Base-by-base conservation (phyloP, 164 flowering plant genomes). In the Berberis vulgaris region DNA sequence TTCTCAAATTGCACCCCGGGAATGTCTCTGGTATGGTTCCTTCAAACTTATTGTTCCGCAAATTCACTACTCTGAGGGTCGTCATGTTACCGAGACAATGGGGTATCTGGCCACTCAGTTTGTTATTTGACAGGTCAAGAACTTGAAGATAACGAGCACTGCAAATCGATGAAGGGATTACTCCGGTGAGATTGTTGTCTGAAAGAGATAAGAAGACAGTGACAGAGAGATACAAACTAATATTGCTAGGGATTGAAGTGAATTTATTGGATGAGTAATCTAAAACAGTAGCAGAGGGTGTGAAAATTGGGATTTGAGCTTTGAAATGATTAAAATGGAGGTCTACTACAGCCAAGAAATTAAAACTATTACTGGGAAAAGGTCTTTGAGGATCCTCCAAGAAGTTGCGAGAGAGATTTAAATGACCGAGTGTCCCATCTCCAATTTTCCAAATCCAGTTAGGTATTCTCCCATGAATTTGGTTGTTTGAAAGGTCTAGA, bases 51-150 rank as follows among this genome's bases (percentile, higher is more conserved):
- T 89, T 87, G 3, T 41, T 57, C 60, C 76, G 58, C 0, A 89
- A 72, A 71, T 86, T 80, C 63, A 87, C 69, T 4, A 82, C 79
- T 7, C 65, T 69, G 9, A 83, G 78, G 10, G 6, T 50, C 26
- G 3, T 1, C 8, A 55, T 57, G 10, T 43, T 7, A 55, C 39
- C 11, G 9, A 89, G 42, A 57, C 97, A 89, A 0, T 7, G 0
- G 0, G 90, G 92, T 7, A 87, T 76, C 0, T 1, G 5, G 2
- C 88, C 84, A 44, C 41, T 64, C 43, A 89, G 70, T 1, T 6
- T 12, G 61, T 87, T 89, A n/a, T 65, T 40, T 0, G 94, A 86
- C 7, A 87, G 67, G 55, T 83, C 83, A 45, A 84, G 83, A 66
- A 79, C 81, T 61, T 46, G 69, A 42, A 83, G 80, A 41, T 40